phyloP scores from a whole-genome alignment of 73 alveolate genomes.

The Tetrahymena thermophila region DNA sequence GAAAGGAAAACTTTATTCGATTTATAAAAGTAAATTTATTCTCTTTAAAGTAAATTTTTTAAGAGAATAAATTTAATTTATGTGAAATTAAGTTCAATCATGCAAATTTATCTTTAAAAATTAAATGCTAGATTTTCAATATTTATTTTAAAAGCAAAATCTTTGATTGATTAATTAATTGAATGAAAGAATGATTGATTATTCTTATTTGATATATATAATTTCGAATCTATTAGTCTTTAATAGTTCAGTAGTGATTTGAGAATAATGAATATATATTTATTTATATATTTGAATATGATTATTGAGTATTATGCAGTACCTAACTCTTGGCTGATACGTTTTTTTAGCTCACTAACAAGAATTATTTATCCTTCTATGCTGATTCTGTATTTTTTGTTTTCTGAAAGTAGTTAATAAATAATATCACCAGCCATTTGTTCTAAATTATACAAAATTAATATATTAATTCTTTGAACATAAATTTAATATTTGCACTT shows the following conservation, averaged over 20 bases:
- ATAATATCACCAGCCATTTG: background rate
- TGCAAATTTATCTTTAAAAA: too few relatives aligned
- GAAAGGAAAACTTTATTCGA: too few relatives aligned
- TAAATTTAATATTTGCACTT: too few relatives aligned
- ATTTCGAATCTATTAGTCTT: background rate
- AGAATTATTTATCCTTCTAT: background rate
- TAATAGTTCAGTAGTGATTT: background rate
- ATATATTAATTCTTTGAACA: background rate
- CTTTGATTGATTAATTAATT: too few relatives aligned
- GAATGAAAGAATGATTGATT: background rate
- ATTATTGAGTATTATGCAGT: background rate
- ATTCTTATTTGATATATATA: too few relatives aligned
- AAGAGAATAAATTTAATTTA: too few relatives aligned
- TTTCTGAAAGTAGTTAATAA: background rate
- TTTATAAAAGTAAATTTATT: too few relatives aligned
- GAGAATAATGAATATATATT: background rate
- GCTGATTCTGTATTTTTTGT: background rate
- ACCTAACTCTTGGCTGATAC: background rate
- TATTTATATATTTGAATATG: background rate
- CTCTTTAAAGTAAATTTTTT: too few relatives aligned
- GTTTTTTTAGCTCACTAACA: background rate
- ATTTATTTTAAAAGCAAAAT: too few relatives aligned
- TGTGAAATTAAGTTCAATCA: too few relatives aligned
- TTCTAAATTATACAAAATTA: background rate
- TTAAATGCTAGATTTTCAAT: too few relatives aligned